Evolutionary conservation across 2,329 filamentous ascomycete genomes (phyloP).

Genomic region (Neofusicoccum umdonicola): DNA sequence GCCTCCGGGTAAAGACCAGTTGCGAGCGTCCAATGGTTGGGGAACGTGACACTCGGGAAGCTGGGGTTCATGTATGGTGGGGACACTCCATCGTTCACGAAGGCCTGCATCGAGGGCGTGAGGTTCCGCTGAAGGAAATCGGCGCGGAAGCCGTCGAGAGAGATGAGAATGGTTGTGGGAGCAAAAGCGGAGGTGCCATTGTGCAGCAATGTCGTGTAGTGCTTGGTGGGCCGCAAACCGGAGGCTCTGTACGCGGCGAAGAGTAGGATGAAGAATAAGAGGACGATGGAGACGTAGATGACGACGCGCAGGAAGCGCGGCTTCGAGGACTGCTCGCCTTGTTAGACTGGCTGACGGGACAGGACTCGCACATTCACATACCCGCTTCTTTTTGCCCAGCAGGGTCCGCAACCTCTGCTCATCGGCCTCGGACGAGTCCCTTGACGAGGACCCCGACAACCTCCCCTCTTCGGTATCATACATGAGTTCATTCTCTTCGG

Average conservation of each 20-base stretch:
- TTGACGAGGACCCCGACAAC: slow-evolving; percentile 50
- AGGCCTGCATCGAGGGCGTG: slow-evolving; percentile 75
- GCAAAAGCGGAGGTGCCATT: slow-evolving; percentile 90
- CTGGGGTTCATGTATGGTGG: slow-evolving; percentile 90
- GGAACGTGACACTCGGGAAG: slow-evolving; percentile 95
- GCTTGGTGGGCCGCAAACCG: slow-evolving; percentile 18
- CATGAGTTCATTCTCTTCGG: slow-evolving; percentile 75
- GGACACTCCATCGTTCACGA: slow-evolving; percentile 80
- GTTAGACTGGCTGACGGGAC: not conserved
- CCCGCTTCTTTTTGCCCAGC: slow-evolving; percentile 37
- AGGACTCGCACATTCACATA: not conserved
- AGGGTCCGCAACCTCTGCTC: slow-evolving; percentile 54
- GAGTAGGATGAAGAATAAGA: slow-evolving; percentile 55
- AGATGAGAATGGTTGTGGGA: slow-evolving; percentile 90
- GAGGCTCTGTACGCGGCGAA: slow-evolving; percentile 56
- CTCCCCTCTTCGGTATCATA: slow-evolving; percentile 86
- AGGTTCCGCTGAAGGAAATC: slow-evolving; percentile 84
- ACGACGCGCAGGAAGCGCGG: slow-evolving; percentile 38
- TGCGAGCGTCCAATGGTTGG: slow-evolving; percentile 87
- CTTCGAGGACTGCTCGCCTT: not conserved
- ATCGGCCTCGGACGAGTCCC: slow-evolving; percentile 45
- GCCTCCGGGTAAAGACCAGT: slow-evolving; percentile 90
- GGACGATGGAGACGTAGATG: slow-evolving; percentile 46
- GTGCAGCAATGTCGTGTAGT: slow-evolving; percentile 39
- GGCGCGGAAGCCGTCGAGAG: slow-evolving; percentile 91